Evolutionary conservation across 331 rosid genomes (phyloP), one percentile per base, ranked within the genome.

Genomic region (Cydonia oblonga): DNA sequence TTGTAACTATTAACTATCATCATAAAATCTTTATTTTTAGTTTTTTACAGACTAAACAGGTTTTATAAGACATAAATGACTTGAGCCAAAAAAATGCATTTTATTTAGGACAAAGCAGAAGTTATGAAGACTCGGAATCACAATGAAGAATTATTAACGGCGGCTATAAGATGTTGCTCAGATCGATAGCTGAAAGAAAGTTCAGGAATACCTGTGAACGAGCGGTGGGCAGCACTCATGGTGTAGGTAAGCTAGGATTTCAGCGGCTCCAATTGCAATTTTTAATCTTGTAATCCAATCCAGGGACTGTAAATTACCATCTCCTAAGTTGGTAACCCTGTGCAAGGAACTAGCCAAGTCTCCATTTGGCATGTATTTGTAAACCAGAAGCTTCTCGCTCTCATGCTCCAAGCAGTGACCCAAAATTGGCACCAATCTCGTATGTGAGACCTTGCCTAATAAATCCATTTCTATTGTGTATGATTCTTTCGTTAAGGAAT

Each of bases 261-360:
- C 99, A 9, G 99, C 99, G 70, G 96, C 96, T 75, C 96, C 99
- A 16, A 70, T 88, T 68, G 99, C 99, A 64, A 95, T 90, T 84
- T 95, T 95, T 78, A 88, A 75, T 82, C 99, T 85, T n/a, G 96
- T 95, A 78, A 95, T 95, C 99, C 99, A 95, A 83, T 95, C 99
- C 57, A 89, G 70, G 68, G 96, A 89, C 72, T 76, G 85, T 32
- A 75, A 73, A 38, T 82, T 80, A 25, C 77, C 89, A 71, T 89
- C 86, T 26, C 52, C 76, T 65, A 76, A 44, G 68, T 71, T 74
- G 16, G 69, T 68, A 42, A 70, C 79, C 52, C 75, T 79, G 74
- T 91, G 96, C 89, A 91, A 86, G 73, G 92, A 87, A 81, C 72
- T 79, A 62, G 86, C 88, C 86, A 95, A 84, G 81, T 95, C 99